A percentile compares a stretch with the other conserved stretches of the same genome.
phyloP scores from a whole-genome alignment of 2,329 filamentous ascomycete genomes.

The Penicillium sp. region DNA sequence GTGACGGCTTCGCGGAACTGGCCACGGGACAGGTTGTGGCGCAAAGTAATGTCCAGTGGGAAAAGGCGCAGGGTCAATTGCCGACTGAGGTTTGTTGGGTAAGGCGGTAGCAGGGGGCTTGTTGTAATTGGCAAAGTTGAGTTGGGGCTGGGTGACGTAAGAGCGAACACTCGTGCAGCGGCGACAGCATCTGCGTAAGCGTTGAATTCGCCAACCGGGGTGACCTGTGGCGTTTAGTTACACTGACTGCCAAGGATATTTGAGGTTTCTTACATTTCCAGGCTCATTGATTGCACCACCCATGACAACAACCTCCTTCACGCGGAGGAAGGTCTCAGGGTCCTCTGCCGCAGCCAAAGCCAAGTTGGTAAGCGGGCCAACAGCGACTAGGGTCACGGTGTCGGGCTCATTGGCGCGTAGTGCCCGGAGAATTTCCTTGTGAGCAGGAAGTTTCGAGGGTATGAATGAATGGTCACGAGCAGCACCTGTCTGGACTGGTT shows the following conservation, averaged over 20 bases:
- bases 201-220: constrained; percentile 91
- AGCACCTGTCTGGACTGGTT: constrained; percentile 42
- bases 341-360: constrained; percentile 86
- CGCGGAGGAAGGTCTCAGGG: constrained; percentile 81
- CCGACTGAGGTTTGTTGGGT: constrained; percentile 64
- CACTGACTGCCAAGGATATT: not conserved
- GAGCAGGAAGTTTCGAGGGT: constrained; percentile 70
- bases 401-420: constrained; percentile 77
- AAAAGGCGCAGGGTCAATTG: constrained; percentile 69
- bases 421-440: constrained; percentile 86
- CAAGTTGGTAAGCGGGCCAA: constrained; percentile 92
- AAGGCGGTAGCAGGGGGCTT: constrained; percentile 53
- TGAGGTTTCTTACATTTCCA: constrained; percentile 69
- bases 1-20: constrained; percentile 60
- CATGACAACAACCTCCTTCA: constrained; percentile 94
- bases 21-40: constrained; percentile 64
- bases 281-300: constrained; percentile 77
- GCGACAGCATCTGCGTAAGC: constrained; percentile 83
- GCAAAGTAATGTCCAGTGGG: constrained; percentile 74
- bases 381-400: constrained; percentile 84
- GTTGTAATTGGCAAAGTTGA: constrained; percentile 75
- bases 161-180: constrained; percentile 72
- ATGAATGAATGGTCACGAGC: constrained; percentile 61
- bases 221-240: constrained; percentile 41
- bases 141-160: constrained; percentile 71